Evolutionary conservation across 2,329 filamentous ascomycete genomes (phyloP).

Genomic region (Ambrosiella cleistominuta): DNA sequence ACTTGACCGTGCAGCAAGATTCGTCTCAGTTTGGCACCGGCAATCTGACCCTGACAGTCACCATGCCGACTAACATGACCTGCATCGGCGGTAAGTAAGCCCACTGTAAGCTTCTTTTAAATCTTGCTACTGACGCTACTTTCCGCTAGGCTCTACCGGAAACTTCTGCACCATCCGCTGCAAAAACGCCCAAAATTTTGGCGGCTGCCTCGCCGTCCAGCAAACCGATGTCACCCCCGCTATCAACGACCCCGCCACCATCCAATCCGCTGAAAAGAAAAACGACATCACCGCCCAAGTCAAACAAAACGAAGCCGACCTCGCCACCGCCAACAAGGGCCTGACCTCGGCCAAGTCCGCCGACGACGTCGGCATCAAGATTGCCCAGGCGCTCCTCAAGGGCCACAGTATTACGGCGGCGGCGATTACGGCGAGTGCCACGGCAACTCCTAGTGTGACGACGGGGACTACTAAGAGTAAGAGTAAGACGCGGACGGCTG

Average conservation of each 20-base stretch:
- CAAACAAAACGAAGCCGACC: conserved; percentile 7
- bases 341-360: conserved; percentile 1
- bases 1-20: conserved; percentile 39
- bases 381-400: conserved; percentile 4
- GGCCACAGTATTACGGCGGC: conserved; percentile 4
- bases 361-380: conserved; percentile 8
- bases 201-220: conserved; percentile 41
- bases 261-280: conserved; percentile 6
- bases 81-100: conserved; percentile 30
- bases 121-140: neutral
- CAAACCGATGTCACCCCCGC: conserved; percentile 21
- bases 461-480: neutral
- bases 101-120: neutral
- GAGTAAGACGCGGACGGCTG: neutral
- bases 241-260: conserved; percentile 5
- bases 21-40: conserved; percentile 37
- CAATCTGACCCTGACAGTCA: conserved; percentile 37
- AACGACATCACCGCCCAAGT: conserved; percentile 9
- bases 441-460: neutral
- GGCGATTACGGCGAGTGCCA: neutral
- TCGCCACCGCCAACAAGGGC: conserved; percentile 7
- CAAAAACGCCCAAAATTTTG: conserved; percentile 36
- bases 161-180: conserved; percentile 41
- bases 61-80: conserved; percentile 30
- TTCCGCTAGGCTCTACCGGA: conserved; percentile 29